Percentiles rank a stretch among this genome's conserved stretches.
These are phyloP conservation scores for Spergularia bocconei DNA, from an alignment of 148 eudicot species.

Conservation along the genomic window DNA sequence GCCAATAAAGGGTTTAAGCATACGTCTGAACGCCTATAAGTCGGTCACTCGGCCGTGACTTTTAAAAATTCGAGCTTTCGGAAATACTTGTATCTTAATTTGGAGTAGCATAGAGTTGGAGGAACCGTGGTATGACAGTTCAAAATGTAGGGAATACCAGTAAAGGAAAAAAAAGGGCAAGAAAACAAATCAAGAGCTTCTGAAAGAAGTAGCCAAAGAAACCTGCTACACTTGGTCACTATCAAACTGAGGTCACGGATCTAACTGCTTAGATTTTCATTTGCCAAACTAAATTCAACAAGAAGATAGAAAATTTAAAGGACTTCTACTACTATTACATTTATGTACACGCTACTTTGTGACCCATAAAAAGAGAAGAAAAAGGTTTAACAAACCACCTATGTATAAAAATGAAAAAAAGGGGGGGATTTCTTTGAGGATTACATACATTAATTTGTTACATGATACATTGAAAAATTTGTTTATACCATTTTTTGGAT, in stretches of 20 bases:
- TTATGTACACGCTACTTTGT: constrained; percentile 25
- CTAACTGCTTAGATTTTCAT: constrained; percentile 32
- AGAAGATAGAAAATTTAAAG: neutral
- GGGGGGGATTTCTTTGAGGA: constrained; percentile 15
- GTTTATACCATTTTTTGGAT: constrained; percentile 17
- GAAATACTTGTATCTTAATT: too few species aligned
- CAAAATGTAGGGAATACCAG: constrained; percentile 17
- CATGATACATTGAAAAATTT: constrained; percentile 24
- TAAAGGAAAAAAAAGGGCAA: neutral
- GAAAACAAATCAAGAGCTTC: constrained; percentile 9
- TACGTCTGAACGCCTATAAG: too few species aligned
- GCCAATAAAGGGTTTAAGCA: too few species aligned
- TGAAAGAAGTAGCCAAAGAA: constrained; percentile 28
- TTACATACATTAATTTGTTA: constrained; percentile 42
- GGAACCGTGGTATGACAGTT: too few species aligned
- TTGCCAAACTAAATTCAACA: constrained; percentile 8
- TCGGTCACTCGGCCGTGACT: too few species aligned
- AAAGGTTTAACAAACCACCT: constrained; percentile 19
- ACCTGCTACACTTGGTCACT: constrained; percentile 36
- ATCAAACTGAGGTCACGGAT: constrained; percentile 49
- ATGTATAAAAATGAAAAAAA: constrained; percentile 20
- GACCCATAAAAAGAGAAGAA: neutral
- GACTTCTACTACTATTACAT: constrained; percentile 29
- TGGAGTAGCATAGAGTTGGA: too few species aligned
- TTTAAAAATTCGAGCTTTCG: neutral